Base-by-base conservation (phyloP, 1,284 basidiomycete species). In the Abortiporus biennis region DNA sequence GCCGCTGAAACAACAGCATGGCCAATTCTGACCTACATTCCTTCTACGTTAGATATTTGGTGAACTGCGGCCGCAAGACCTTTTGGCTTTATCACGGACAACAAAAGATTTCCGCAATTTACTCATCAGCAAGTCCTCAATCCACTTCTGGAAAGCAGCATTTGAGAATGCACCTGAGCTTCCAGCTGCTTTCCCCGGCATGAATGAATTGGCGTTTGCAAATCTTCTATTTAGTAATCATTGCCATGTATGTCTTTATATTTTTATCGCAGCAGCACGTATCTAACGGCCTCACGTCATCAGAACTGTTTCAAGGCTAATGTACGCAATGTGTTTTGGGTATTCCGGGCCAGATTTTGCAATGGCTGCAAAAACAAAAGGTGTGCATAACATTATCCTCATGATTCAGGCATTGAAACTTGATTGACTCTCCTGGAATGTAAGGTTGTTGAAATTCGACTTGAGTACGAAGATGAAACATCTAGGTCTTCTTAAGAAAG, bases 61-160 rank as follows among this genome's bases (percentile, higher is more conserved):
- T 6, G 59, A 69, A 40, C 55, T 77, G 33, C 54, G 58, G 34
- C 72, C 76, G 1, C 50, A 63, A 23, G 76, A 78, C 47, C 54
- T 78, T 33, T 57, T 75, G 6, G 53, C 57, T 46, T 60, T 75
- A 1, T 52, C 69, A 4, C 58, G 69, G 16, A 62, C 65, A 2
- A 66, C 55, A 16, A 64, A 62, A 27, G 42, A 43, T 1, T 53
- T 71, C 11, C 66, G 69, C 12, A 45, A 41, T 4, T 54, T 66
- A 4, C 58, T 74, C n/a, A 54, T 68, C 63, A 58, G 60, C 45
- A 61, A 56, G 31, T 48, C 54, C 12, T 58, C 62, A 0, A 52
- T 48, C 11, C 47, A 62, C 3, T 60, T 76, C 9, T 80, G 74
- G 77, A 67, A 65, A 46, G 48, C 46, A 1, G 50, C 52, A 2